Base-by-base conservation (phyloP, 2,329 filamentous ascomycete species). In the Trichophyton mentagrophytes region DNA sequence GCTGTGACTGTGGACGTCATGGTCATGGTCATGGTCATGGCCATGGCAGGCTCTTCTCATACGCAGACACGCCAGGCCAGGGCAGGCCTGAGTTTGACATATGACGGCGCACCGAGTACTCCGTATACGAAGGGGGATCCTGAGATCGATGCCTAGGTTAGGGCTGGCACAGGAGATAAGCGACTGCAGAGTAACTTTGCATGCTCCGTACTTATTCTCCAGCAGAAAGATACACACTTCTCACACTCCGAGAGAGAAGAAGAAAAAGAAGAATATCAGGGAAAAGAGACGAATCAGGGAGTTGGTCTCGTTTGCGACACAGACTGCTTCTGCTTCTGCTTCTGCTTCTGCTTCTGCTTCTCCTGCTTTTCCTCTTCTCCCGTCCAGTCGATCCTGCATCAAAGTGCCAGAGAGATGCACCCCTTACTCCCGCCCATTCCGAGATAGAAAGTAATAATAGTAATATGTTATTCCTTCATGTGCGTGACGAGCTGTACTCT, bases 121-220 rank as follows among this genome's bases (percentile, higher is more conserved):
- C 22, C 22, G n/a, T 4, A 46, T 47, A 47, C 44, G 44, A 47
- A 25, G 44, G 44, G 9, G 8, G 33, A 36, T 36, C 33, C 33
- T 3, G 44, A 47, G 44, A 42, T 42, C 40, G 40, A 42, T 42
- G n/a, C 40, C 40, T 42, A 42, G 40, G 40, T 42, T 42, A 42
- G 40, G 40, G 40, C 40, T 42, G 13, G 40, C 20, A 22, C 47
- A 53, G 27, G 47, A 27, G 5, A 53, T 53, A 53, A 53, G 47
- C 47, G 49, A 55, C 49, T 53, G 49, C 49, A 53, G 49, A 53
- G 49, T 53, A 53, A 53, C 49, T 36, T n/a, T 9, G 9, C 20
- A 2, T 11, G 15, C 15, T 42, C 11, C 11, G 11, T 3, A 13
- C n/a, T n/a, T n/a, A n/a, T 13, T 2, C 36, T 38, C 36, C 11